Conservation (phyloP, 305 asterid species). For the Fraxinus albicans region DNA sequence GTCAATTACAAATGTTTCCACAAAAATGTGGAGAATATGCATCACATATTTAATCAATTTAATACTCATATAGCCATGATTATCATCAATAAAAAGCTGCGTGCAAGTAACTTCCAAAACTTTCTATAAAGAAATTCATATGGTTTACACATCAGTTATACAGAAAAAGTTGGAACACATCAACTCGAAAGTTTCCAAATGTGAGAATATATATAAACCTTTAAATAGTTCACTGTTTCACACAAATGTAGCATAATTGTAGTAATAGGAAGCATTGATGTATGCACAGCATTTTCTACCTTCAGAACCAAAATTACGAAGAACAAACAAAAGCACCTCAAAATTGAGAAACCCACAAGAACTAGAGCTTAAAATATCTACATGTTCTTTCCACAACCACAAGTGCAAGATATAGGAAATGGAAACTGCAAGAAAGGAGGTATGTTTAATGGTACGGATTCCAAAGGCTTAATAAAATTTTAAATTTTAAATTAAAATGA, state of each 20-base stretch:
- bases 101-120: not conserved
- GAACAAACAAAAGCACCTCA: not conserved
- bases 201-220: not conserved
- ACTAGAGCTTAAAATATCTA: not conserved
- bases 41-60: not conserved
- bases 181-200: not conserved
- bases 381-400: constrained; percentile 3
- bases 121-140: not conserved
- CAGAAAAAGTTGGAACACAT: not conserved
- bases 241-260: not conserved
- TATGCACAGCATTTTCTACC: not conserved
- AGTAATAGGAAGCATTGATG: not conserved
- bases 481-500: not conserved
- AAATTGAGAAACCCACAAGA: constrained; percentile 8
- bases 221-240: not conserved
- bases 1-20: constrained; percentile 25
- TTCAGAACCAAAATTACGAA: not conserved
- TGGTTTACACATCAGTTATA: constrained; percentile 1
- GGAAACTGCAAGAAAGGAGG: constrained; percentile 1
- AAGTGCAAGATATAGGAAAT: constrained; percentile 1
- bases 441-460: not conserved
- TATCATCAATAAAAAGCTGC: not conserved
- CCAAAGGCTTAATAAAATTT: not conserved
- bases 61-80: constrained; percentile 1
- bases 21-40: constrained; percentile 12